Evolutionary conservation across 768 basidiomycete species (phyloP).

Genomic region (Mycena filopes): DNA sequence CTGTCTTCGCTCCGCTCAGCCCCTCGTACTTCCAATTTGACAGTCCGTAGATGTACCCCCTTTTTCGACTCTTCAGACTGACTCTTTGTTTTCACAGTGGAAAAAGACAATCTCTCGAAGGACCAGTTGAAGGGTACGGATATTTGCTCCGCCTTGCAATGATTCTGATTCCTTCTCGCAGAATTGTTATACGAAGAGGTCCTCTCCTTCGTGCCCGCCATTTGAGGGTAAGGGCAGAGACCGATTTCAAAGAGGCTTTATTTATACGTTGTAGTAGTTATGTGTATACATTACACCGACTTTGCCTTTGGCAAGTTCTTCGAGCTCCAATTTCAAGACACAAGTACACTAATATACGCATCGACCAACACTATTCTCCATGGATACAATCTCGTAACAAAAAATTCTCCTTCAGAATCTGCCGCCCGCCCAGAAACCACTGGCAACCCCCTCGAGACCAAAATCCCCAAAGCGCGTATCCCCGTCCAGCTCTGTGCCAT

Average conservation of each 20-base stretch:
- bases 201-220: constrained; percentile 74
- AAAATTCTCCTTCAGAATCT: constrained; percentile 47
- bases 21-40: constrained; percentile 94
- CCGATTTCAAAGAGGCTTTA: too few relatives aligned
- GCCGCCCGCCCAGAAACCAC: constrained; percentile 72
- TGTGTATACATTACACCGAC: too few relatives aligned
- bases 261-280: not conserved
- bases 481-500: constrained; percentile 83
- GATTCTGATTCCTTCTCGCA: constrained; percentile 31
- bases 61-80: constrained; percentile 1
- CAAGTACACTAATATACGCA: constrained; percentile 30
- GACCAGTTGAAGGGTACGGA: constrained; percentile 73
- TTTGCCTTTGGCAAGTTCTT: not conserved
- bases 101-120: constrained; percentile 81
- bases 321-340: constrained; percentile 6
- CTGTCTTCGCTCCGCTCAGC: constrained; percentile 80
- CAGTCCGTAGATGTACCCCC: constrained; percentile 53
- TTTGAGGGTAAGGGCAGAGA: too few relatives aligned
- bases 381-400: constrained; percentile 18
- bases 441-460: constrained; percentile 81
- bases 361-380: constrained; percentile 8
- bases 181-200: constrained; percentile 89
- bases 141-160: constrained; percentile 23
- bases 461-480: constrained; percentile 90
- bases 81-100: constrained; percentile 49